These are phyloP conservation scores for Glycine tomentella DNA, from an alignment of 306 rosid genomes.

Conservation along the genomic window DNA sequence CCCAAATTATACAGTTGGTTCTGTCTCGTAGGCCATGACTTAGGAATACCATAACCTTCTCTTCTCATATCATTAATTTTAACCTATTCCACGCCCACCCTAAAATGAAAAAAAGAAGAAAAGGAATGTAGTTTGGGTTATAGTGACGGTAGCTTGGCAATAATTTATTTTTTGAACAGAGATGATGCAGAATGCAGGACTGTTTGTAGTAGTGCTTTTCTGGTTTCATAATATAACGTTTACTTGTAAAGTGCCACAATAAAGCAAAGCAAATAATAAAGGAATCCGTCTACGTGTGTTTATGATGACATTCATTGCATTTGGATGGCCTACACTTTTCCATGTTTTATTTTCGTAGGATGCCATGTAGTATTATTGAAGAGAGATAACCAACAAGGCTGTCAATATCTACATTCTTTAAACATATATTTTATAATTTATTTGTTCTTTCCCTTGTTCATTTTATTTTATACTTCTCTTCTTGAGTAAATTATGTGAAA, in stretches of 20 bases:
- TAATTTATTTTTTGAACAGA: neutral
- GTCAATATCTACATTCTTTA: neutral
- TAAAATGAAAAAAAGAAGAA: neutral
- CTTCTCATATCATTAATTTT: neutral
- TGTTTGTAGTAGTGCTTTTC: slow-evolving; percentile 3
- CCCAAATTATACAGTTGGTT: neutral
- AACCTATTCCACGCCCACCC: neutral
- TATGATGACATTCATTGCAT: slow-evolving; percentile 32
- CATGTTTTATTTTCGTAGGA: neutral
- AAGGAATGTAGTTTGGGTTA: neutral
- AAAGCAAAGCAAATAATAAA: slow-evolving; percentile 32
- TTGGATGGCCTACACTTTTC: slow-evolving; percentile 28
- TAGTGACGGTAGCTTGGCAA: neutral
- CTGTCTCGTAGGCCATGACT: neutral
- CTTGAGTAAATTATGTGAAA: too few species aligned
- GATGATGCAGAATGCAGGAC: neutral
- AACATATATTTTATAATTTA: neutral
- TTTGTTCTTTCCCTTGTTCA: neutral
- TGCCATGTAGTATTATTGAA: slow-evolving; percentile 29
- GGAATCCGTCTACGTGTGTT: slow-evolving; percentile 32
- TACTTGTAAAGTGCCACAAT: slow-evolving; percentile 35
- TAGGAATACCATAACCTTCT: neutral
- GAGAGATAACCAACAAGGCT: slow-evolving; percentile 4
- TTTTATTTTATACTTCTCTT: too few species aligned
- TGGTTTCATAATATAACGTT: slow-evolving; percentile 17